phyloP scores from a whole-genome alignment of 2,329 filamentous ascomycete genomes.

The Helotiales sp. region DNA sequence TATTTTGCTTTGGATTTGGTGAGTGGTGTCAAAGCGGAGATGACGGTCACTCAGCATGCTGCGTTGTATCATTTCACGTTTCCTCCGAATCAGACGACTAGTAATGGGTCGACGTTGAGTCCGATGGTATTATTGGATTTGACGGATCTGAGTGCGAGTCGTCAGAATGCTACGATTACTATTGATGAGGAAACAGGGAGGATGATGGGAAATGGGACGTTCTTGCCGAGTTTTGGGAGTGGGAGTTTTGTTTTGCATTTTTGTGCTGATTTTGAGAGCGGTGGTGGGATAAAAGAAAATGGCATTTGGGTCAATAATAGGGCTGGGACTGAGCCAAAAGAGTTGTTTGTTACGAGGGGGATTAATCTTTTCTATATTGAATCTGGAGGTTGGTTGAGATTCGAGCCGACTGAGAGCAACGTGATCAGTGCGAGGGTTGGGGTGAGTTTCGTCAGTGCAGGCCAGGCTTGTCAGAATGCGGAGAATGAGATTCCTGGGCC shows the following conservation, averaged over 20 bases:
- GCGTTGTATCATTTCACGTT: conserved; percentile 68
- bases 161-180: conserved; percentile 51
- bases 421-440: conserved; percentile 63
- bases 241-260: conserved; percentile 62
- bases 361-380: conserved; percentile 50
- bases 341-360: conserved; percentile 48
- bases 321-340: conserved; percentile 46
- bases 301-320: conserved; percentile 61
- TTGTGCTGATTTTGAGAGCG: conserved; percentile 65
- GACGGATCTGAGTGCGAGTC: conserved; percentile 60
- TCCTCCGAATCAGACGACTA: conserved; percentile 36
- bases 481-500: conserved; percentile 61
- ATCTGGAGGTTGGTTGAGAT: conserved; percentile 31
- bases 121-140: conserved; percentile 67
- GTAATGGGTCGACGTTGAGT: conserved; percentile 33
- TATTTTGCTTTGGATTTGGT: conserved; percentile 62
- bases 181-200: conserved; percentile 57
- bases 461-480: conserved; percentile 66
- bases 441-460: conserved; percentile 65
- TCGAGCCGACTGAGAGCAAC: conserved; percentile 45
- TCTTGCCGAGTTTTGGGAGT: conserved; percentile 63
- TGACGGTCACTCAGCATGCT: conserved; percentile 64
- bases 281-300: conserved; percentile 52
- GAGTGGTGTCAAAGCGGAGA: conserved; percentile 59
- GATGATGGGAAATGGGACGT: conserved; percentile 60